Evolutionary conservation across 805 yeast genomes (phyloP).

Genomic region (Candida arabinofermentans): DNA sequence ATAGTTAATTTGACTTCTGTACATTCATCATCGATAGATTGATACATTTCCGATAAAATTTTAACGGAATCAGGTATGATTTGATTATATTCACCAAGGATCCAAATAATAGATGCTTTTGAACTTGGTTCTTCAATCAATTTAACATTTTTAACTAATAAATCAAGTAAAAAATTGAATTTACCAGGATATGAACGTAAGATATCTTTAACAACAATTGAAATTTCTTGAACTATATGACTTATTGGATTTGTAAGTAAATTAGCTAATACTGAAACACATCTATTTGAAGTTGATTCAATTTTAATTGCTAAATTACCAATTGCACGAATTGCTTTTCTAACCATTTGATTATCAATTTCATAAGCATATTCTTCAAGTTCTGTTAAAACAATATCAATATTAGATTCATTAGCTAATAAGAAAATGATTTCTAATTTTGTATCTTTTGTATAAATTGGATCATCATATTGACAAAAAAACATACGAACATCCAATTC

Average conservation of each 20-base stretch:
- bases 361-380: slow-evolving; percentile 84
- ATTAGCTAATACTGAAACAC: slow-evolving; percentile 59
- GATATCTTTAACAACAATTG: slow-evolving; percentile 71
- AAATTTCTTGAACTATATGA: slow-evolving; percentile 75
- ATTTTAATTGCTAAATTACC: slow-evolving; percentile 85
- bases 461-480: slow-evolving; percentile 81
- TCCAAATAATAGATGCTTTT: slow-evolving; percentile 76
- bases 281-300: slow-evolving; percentile 53
- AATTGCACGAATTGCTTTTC: slow-evolving; percentile 84
- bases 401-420: slow-evolving; percentile 63
- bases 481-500: slow-evolving; percentile 71
- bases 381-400: slow-evolving; percentile 63
- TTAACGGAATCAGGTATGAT: slow-evolving; percentile 39
- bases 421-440: slow-evolving; percentile 83
- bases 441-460: slow-evolving; percentile 83
- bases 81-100: slow-evolving; percentile 67
- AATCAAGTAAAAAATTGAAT: slow-evolving; percentile 42
- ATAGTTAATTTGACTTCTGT: slow-evolving; percentile 70
- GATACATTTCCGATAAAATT: slow-evolving; percentile 39
- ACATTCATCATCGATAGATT: slow-evolving; percentile 56
- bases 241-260: slow-evolving; percentile 63
- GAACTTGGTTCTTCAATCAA: slow-evolving; percentile 74
- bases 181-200: slow-evolving; percentile 68
- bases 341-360: slow-evolving; percentile 78
- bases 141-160: slow-evolving; percentile 42